These are phyloP conservation scores for Senna tora DNA, from an alignment of 306 rosid species.

Conservation along the genomic window DNA sequence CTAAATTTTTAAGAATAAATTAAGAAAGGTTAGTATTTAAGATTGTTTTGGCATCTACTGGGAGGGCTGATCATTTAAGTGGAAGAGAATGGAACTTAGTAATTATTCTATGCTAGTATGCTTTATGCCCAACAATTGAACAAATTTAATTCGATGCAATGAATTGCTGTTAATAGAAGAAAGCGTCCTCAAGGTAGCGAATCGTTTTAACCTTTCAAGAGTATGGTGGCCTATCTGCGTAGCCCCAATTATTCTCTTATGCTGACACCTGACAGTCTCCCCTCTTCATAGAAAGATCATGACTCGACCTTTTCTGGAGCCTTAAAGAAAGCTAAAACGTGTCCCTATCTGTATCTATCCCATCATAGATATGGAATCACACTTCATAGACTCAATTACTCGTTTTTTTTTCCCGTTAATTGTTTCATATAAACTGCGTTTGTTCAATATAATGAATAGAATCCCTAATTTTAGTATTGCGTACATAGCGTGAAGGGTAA, in stretches of 20 bases:
- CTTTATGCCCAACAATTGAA: slow-evolving; percentile 5
- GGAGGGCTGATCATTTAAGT: neutral
- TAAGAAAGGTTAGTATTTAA: neutral
- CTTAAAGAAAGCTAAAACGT: neutral
- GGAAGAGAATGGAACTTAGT: slow-evolving; percentile 9
- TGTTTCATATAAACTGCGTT: neutral
- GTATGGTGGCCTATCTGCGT: neutral
- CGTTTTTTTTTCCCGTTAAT: neutral
- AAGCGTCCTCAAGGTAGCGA: slow-evolving; percentile 6
- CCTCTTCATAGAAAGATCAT: neutral
- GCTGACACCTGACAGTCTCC: neutral
- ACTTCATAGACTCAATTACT: neutral
- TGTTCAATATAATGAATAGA: slow-evolving; percentile 53
- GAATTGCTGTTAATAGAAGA: neutral
- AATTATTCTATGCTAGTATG: slow-evolving; percentile 26
- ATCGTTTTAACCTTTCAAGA: neutral
- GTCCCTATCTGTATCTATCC: neutral
- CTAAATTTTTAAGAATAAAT: neutral
- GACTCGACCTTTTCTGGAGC: neutral
- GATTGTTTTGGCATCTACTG: neutral
- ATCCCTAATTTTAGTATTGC: slow-evolving; percentile 45
- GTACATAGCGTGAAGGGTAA: slow-evolving; percentile 37
- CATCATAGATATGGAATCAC: neutral
- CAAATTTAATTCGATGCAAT: slow-evolving; percentile 26
- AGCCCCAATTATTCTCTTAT: slow-evolving; percentile 20